Percentiles rank a stretch among this genome's conserved stretches.
These are phyloP conservation scores for Beauveria australis DNA, from an alignment of 2,329 filamentous ascomycete genomes.

Conservation along the genomic window DNA sequence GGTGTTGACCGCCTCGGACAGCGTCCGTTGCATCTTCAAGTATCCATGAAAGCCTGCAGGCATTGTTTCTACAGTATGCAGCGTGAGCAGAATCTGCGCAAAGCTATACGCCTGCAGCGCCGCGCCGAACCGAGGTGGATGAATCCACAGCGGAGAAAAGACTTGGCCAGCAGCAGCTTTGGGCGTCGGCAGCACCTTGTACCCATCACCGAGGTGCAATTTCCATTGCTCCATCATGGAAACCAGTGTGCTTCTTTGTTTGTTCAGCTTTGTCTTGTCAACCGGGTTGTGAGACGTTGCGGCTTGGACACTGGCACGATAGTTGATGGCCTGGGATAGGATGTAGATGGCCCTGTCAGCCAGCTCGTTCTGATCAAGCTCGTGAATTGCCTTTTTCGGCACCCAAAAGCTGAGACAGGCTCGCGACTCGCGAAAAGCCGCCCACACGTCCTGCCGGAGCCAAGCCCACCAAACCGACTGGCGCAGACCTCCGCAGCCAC, in stretches of 20 bases:
- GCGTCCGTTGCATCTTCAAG: conserved; percentile 21
- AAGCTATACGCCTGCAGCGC: conserved; percentile 45
- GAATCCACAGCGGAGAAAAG: conserved; percentile 40
- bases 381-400: conserved; percentile 36
- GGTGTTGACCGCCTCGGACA: conserved; percentile 17
- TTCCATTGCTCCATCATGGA: conserved; percentile 25
- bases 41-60: conserved; percentile 33
- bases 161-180: conserved; percentile 15
- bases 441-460: conserved; percentile 56
- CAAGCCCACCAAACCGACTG: conserved; percentile 57
- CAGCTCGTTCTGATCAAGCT: conserved; percentile 42
- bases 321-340: conserved; percentile 42
- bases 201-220: conserved; percentile 27
- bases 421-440: conserved; percentile 48
- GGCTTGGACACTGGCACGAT: conserved; percentile 36
- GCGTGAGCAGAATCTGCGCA: conserved; percentile 39
- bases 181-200: conserved; percentile 29
- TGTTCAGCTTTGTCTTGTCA: conserved; percentile 14
- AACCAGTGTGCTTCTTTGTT: neutral
- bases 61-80: conserved; percentile 16
- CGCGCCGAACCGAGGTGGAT: conserved; percentile 38
- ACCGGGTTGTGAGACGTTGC: neutral
- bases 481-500: conserved; percentile 45
- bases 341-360: conserved; percentile 36
- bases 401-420: conserved; percentile 49